Evolutionary conservation across 176 grass and related monocot genomes (phyloP), one percentile per base, ranked within the genome.

Genomic region (Calamus simplicifolius): DNA sequence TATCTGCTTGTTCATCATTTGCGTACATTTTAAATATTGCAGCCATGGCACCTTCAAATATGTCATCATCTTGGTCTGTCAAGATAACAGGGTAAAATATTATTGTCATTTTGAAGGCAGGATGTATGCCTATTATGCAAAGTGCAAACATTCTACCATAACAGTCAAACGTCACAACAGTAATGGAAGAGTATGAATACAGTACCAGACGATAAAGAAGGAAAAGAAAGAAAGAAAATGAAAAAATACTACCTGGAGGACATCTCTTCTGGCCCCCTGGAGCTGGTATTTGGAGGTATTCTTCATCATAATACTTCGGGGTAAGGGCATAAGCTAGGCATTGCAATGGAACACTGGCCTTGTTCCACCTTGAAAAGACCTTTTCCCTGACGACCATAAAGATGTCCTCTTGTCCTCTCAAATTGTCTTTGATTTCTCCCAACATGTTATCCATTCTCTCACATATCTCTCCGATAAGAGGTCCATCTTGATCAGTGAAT

Each of bases 261-360:
- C 59, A 73, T 63, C 70, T 73, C 51, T 62, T 60, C 58, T 59
- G 63, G 54, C 59, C 58, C 19, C 58, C 58, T 43, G 50, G 49
- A 25, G 58, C 70, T 26, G 50, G 70, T 54, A 73, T 51, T 73
- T 73, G 70, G 19, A 73, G 70, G 30, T 73, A 73, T 29, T 73
- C 70, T 63, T 73, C 70, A 55, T 73, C 70, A 54, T 63, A 73
- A 63, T 73, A 73, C 19, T 73, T 73, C 3, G 70, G 70, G n/a
- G 59, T 73, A 59, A 73, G 70, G 4, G 58, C 70, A 55, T 55
- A 73, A 16, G 70, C 70, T 52, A 73, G 54, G 27, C 70, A 73
- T 4, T 73, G 70, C 50, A 73, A 38, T 55, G 59, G 59, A 62
- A 63, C 49, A 43, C 25, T 63, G 27, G 25, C 53, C 29, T 73